Base-by-base conservation (phyloP, 2,329 filamentous ascomycete species). In the Neopestalotiopsis rosae region DNA sequence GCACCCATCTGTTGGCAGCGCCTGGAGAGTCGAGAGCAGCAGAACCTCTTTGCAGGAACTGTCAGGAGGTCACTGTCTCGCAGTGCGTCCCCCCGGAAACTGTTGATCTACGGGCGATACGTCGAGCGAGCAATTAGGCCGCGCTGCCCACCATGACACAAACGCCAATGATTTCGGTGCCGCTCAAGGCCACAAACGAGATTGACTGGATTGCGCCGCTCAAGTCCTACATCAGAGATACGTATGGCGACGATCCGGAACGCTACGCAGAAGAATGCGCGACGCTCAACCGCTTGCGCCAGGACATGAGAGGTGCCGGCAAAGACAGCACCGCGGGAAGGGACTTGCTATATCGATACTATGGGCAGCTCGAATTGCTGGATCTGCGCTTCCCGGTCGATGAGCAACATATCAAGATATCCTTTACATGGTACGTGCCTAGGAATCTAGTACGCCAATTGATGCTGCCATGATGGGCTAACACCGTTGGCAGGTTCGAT, bases 321-420 rank as follows among this genome's bases (percentile, higher is more conserved):
- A 97, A 97, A 82, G 96, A 99, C 79, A 98, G 94, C 81, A 96
- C 94, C 28, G 93, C 95, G 5, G 96, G 96, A 62, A 87, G 96
- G 76, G 96, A 99, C 80, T 87, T 99, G 77, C 85, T 99, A 65
- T 99, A 99, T 81, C 89, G 96, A 79, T 99, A 99, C 83, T 99
- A 99, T 79, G 96, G 95, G 56, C 96, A 99, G 83, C 88, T 99
- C 69, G 96, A 99, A 83, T 86, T 99, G 66, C 85, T 99, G 71
- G 96, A 99, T 80, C 84, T 99, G 76, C 89, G 96, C 70, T 99
- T 99, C 78, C 97, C 97, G 0, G 94, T 99, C 61, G 96, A 99
- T 76, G 96, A 99, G 84, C 96, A 97, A 78, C 95, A 99, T 79
- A 98, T 99, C 84, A 98, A 98, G 84, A 97, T 99, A 76, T 94